phyloP scores from a whole-genome alignment of 495 filamentous ascomycete species.

The Daldinia loculata region DNA sequence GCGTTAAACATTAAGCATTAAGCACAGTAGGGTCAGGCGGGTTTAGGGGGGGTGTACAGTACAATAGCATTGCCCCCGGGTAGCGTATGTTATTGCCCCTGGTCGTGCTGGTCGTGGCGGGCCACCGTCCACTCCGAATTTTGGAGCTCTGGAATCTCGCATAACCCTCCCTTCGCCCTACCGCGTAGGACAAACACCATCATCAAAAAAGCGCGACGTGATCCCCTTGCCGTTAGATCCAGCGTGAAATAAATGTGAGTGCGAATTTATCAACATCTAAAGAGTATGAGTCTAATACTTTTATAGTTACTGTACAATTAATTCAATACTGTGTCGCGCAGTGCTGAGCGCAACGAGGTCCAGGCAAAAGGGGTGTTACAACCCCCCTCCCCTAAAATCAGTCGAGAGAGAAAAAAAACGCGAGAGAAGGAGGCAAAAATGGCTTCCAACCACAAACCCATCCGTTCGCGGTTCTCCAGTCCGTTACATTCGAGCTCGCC shows the following conservation, averaged over 20 bases:
- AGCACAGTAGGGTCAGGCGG: neutral
- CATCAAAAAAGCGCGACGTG: slow-evolving; percentile 38
- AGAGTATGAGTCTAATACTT: slow-evolving; percentile 22
- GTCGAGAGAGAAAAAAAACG: neutral
- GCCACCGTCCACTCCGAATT: slow-evolving; percentile 36
- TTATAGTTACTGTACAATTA: slow-evolving; percentile 23
- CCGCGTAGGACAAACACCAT: slow-evolving; percentile 43
- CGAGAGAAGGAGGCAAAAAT: slow-evolving; percentile 14
- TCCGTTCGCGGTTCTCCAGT: slow-evolving; percentile 64
- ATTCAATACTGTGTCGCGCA: slow-evolving; percentile 31
- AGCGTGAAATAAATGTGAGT: slow-evolving; percentile 8
- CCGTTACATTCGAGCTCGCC: slow-evolving; percentile 54
- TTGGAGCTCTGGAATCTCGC: slow-evolving; percentile 39
- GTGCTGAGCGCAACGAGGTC: slow-evolving; percentile 19
- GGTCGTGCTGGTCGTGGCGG: slow-evolving; percentile 22
- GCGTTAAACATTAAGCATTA: neutral
- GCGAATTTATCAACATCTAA: neutral
- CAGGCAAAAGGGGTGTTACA: slow-evolving; percentile 37
- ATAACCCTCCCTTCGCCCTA: slow-evolving; percentile 40
- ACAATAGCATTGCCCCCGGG: neutral
- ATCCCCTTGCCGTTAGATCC: neutral
- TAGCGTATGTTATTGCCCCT: slow-evolving; percentile 3
- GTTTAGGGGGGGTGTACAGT: slow-evolving; percentile 4
- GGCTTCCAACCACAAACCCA: slow-evolving; percentile 50
- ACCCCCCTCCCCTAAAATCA: slow-evolving; percentile 24